A percentile compares a stretch with the other conserved stretches of the same genome.
Conservation (phyloP, 1,139 yeast genomes). For the Scheffersomyces cryptocercus region DNA sequence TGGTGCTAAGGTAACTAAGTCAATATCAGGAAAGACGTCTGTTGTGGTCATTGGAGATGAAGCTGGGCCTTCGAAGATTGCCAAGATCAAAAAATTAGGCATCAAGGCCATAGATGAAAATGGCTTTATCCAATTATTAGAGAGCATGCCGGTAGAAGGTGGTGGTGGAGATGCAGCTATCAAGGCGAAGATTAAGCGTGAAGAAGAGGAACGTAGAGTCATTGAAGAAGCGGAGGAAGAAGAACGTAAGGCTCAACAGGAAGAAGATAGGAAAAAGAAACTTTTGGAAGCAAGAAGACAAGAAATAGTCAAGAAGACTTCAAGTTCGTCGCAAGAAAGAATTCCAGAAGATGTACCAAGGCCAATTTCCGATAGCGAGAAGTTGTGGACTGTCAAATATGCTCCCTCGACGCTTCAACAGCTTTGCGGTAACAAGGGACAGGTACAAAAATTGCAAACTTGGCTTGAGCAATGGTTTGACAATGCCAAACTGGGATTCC, state of each 20-base stretch:
- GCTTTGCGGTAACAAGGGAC: constrained; percentile 88
- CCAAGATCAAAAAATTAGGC: constrained; percentile 68
- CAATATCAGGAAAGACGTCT: constrained; percentile 83
- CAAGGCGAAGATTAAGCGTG: constrained; percentile 67
- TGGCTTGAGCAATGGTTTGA: constrained; percentile 85
- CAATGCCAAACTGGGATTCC: constrained; percentile 56
- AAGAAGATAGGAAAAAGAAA: constrained; percentile 14
- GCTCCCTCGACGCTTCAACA: constrained; percentile 80
- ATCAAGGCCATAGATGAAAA: constrained; percentile 85
- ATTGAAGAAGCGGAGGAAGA: constrained; percentile 50
- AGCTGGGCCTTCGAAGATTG: constrained; percentile 95
- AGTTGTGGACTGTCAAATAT: constrained; percentile 89
- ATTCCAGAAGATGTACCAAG: constrained; percentile 20
- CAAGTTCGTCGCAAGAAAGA: constrained; percentile 10
- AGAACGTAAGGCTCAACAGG: constrained; percentile 17
- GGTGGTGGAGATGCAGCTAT: constrained; percentile 80
- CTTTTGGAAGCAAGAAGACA: constrained; percentile 12
- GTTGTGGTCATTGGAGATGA: constrained; percentile 91
- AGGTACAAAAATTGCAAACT: constrained; percentile 58
- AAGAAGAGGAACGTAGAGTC: constrained; percentile 60
- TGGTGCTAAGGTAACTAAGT: constrained; percentile 92
- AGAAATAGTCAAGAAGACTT: constrained; percentile 41
- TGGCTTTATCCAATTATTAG: constrained; percentile 75
- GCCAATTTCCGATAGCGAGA: constrained; percentile 48
- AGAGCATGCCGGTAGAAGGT: constrained; percentile 88